Evolutionary conservation across 441 rosid species (phyloP).

Genomic region (Erodium texanum): DNA sequence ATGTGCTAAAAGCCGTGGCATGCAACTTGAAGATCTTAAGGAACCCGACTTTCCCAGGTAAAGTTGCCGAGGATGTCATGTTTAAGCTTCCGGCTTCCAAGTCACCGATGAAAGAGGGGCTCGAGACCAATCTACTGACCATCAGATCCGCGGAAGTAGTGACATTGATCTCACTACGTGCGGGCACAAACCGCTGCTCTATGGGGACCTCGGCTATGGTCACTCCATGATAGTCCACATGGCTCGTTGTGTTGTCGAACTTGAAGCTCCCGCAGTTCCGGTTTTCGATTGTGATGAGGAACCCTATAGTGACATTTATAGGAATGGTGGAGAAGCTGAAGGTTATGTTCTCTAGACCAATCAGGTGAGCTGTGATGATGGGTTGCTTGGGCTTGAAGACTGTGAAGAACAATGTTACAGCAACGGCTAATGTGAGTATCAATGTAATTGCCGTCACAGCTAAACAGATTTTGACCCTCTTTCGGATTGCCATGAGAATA

Average conservation of each 20-base stretch:
- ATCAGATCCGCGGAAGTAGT: background rate
- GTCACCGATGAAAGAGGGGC: background rate
- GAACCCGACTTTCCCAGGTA: slow-evolving; percentile 9
- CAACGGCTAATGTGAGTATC: background rate
- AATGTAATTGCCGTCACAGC: background rate
- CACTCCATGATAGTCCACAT: slow-evolving; percentile 10
- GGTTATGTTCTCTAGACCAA: background rate
- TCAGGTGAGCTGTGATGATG: slow-evolving; percentile 1
- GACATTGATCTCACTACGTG: background rate
- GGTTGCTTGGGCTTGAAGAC: slow-evolving; percentile 12
- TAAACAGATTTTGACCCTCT: background rate
- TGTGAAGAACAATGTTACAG: slow-evolving; percentile 1
- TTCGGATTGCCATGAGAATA: background rate
- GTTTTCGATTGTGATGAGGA: slow-evolving; percentile 5
- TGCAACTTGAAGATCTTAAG: slow-evolving; percentile 9
- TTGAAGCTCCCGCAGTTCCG: slow-evolving; percentile 12
- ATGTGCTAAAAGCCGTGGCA: slow-evolving; percentile 7
- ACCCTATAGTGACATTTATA: slow-evolving; percentile 7
- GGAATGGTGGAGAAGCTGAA: background rate
- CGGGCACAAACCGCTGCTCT: background rate
- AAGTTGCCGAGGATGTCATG: background rate
- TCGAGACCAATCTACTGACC: background rate
- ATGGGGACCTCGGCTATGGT: slow-evolving; percentile 7
- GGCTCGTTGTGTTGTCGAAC: slow-evolving; percentile 6
- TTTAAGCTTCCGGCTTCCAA: background rate